Evolutionary conservation across 2,329 filamentous ascomycete genomes (phyloP), one percentile per base, ranked within the genome.

Genomic region (Grosmannia serpens): DNA sequence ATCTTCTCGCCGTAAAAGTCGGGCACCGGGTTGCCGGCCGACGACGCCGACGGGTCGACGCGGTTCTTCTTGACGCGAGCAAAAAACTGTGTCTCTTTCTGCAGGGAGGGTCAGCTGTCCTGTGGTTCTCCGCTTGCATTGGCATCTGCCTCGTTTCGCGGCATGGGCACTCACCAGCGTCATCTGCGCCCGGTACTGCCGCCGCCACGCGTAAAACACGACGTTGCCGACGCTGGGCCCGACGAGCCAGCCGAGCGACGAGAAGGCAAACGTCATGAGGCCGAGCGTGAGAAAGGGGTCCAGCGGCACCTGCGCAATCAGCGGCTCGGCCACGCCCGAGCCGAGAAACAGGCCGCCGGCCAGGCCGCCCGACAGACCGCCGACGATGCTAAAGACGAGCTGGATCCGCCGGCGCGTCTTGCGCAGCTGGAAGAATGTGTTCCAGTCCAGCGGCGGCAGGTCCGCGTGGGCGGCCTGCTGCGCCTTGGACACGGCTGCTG

Each of bases 1-100:
- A 99, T 96, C 26, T 96, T 97, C 77, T 99, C 94, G 67, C 94
- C 94, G 68, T 99, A 99, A 74, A 96, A 99, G 71, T 99, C 94
- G 50, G 92, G 91, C 1, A 96, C 89, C 22, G 94, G 94, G 75
- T 97, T 97, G 56, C 89, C 83, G 65, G 94, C 86, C 47, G 89
- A 95, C 62, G 91, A 95, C 57, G 87, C 87, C 20, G 86, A 88
- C 4, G 94, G 92, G 70, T 99, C 92, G 62, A 95, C 92, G 29
- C 94, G 85, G 75, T 94, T 87, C 73, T 87, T 89, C 78, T 91
- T 94, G 74, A 99, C 89, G 64, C 92, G 83, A 61, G 86, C 83
- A 73, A 92, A 96, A 77, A 99, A 96, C 71, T 92, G 87, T 67
- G 86, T 89, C 75, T 99, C 94, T 81, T 96, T 97, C 81, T 89